Conservation (phyloP, 495 filamentous ascomycete genomes). For the Penicillium fimorum region DNA sequence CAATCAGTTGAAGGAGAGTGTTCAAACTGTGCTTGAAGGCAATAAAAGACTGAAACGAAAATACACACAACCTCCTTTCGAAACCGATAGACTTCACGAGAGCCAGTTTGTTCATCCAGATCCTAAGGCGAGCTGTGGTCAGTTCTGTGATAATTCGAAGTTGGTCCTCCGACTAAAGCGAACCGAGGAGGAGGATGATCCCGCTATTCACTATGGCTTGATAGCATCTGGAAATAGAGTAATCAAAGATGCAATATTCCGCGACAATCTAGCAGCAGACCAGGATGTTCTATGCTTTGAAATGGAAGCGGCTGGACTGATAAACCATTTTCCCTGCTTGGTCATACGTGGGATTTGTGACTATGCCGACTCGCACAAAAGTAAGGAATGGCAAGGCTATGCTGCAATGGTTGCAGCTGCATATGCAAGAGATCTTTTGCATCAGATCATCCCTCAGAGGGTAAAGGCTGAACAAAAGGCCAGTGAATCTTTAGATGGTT, state of each 20-base stretch:
- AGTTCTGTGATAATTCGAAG: background rate
- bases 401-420: constrained; percentile 30
- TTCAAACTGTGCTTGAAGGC: constrained; percentile 20
- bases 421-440: constrained; percentile 30
- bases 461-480: constrained; percentile 14
- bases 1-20: constrained; percentile 21
- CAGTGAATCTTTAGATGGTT: no score
- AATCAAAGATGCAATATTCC: constrained; percentile 26
- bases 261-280: constrained; percentile 29
- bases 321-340: no score
- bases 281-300: constrained; percentile 39
- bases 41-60: constrained; percentile 22
- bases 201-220: no score
- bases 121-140: no score
- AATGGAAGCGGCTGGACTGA: no score
- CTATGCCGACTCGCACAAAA: no score
- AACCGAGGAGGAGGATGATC: constrained; percentile 14
- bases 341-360: no score
- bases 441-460: background rate
- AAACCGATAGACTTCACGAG: constrained; percentile 37
- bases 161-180: background rate
- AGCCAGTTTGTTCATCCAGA: constrained; percentile 17
- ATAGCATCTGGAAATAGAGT: constrained; percentile 30
- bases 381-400: no score
- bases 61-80: constrained; percentile 25